Base-by-base conservation (phyloP, 257 asterid species). In the Primulina eburnea region DNA sequence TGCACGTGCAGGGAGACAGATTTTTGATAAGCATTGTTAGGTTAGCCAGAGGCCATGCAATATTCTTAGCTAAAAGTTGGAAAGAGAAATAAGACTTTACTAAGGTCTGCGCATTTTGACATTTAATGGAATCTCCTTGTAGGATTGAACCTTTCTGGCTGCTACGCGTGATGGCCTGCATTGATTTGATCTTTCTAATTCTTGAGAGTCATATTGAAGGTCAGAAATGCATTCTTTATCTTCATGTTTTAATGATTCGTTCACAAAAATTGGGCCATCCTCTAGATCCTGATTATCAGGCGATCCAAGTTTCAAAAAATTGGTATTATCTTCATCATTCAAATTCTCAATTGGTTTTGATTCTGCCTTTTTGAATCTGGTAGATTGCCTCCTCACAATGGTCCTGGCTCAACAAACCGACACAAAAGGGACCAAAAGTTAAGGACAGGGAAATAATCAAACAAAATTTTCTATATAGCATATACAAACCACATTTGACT, bases 161-260 rank as follows among this genome's bases (percentile, higher is more conserved):
- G 97, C 94, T 55, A 65, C 77, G 10, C 96, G 87, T 10, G 81
- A 84, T 34, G 96, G 96, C 83, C 97, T 81, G 63, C 78, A 56
- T 9, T 38, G 4, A 83, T 71, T 64, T 16, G 82, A 26, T 73
- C 82, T 82, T 76, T 75, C 75, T 4, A 34, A 40, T 66, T 71
- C 83, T 69, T 70, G 79, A 61, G 87, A 52, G 65, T 73, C 81
- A 20, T 11, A 21, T 17, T 38, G 40, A 52, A 33, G 50, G 6
- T 65, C 76, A 24, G 75, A 71, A 80, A 40, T 28, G 24, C 38
- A 57, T 59, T 71, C 71, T 20, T 40, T 61, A 64, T 47, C 75
- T 72, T 78, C 79, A 18, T 8, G 62, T 71, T 76, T 50, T 2
- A 71, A 12, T 62, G 67, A 58, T 62, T 66, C 34, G 70, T 47